These are phyloP conservation scores for Rhodocollybia butyracea DNA, from an alignment of 768 basidiomycete genomes.

Conservation along the genomic window DNA sequence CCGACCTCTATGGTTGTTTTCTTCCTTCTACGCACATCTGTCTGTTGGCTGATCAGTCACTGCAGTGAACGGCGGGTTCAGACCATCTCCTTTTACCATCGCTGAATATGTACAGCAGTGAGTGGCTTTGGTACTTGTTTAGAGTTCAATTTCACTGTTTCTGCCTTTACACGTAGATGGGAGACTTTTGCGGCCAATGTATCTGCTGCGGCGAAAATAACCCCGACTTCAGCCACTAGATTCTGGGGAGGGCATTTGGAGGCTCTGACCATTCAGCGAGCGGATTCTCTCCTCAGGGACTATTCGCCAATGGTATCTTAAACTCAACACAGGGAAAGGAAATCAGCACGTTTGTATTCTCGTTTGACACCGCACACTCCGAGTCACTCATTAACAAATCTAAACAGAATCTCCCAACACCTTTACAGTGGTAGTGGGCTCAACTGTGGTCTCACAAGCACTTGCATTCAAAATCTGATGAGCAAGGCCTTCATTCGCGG, in stretches of 20 bases:
- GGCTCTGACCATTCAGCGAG: slow-evolving; percentile 35
- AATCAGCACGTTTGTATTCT: slow-evolving; percentile 46
- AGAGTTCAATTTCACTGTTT: neutral
- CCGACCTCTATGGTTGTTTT: slow-evolving; percentile 43
- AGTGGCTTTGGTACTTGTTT: slow-evolving; percentile 16
- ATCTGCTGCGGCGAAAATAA: slow-evolving; percentile 35
- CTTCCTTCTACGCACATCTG: no score
- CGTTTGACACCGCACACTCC: neutral
- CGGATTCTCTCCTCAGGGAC: slow-evolving; percentile 61
- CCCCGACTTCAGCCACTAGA: slow-evolving; percentile 34
- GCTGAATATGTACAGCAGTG: slow-evolving; percentile 49
- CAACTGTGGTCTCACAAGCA: slow-evolving; percentile 61
- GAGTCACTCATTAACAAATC: neutral
- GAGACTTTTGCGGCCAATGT: slow-evolving; percentile 47
- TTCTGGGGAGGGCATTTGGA: slow-evolving; percentile 52
- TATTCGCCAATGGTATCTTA: slow-evolving; percentile 51
- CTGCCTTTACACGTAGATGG: slow-evolving; percentile 45
- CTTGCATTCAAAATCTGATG: slow-evolving; percentile 62
- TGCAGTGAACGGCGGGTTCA: slow-evolving; percentile 33
- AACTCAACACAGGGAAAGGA: slow-evolving; percentile 41
- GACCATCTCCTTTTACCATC: slow-evolving; percentile 35
- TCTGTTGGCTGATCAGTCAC: no score
- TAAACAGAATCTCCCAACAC: slow-evolving; percentile 50
- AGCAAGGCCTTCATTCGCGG: slow-evolving; percentile 53
- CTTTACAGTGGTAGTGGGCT: slow-evolving; percentile 27